These are phyloP conservation scores for Yamadazyma pseudoaaseri DNA, from an alignment of 1,139 yeast genomes.

Conservation along the genomic window DNA sequence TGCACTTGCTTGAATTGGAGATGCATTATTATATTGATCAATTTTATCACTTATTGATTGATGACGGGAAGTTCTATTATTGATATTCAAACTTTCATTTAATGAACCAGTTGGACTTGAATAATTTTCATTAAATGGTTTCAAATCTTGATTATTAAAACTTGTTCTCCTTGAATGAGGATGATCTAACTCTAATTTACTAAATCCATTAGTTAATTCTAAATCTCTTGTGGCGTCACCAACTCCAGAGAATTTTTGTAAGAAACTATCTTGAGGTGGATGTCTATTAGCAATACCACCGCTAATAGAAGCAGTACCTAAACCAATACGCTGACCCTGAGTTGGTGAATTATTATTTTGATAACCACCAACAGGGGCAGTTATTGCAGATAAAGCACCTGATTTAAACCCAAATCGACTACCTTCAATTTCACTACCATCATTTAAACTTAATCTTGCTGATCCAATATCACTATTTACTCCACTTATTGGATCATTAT, in stretches of 20 bases:
- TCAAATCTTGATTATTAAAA: constrained; percentile 26
- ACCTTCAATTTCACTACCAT: constrained; percentile 45
- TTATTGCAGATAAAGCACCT: constrained; percentile 49
- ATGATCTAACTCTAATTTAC: constrained; percentile 28
- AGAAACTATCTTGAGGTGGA: constrained; percentile 49
- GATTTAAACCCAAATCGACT: constrained; percentile 45
- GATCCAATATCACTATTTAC: constrained; percentile 12
- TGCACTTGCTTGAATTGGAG: constrained; percentile 51
- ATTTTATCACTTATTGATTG: constrained; percentile 66
- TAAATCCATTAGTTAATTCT: constrained; percentile 43
- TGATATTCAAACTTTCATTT: constrained; percentile 50
- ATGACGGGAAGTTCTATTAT: constrained; percentile 43
- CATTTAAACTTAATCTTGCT: constrained; percentile 40
- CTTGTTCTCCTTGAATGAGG: constrained; percentile 47
- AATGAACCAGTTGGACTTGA: constrained; percentile 45
- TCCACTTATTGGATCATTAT: constrained; percentile 14
- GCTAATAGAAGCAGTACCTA: constrained; percentile 62
- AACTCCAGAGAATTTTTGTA: constrained; percentile 69
- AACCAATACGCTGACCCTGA: constrained; percentile 26
- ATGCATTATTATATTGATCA: constrained; percentile 52
- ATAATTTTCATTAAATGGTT: constrained; percentile 9
- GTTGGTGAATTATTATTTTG: constrained; percentile 8
- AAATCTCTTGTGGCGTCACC: constrained; percentile 80
- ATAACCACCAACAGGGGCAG: constrained; percentile 36
- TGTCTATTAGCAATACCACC: constrained; percentile 56